Conservation (phyloP, 177 flowering plant species). For the Vitis hybrid region DNA sequence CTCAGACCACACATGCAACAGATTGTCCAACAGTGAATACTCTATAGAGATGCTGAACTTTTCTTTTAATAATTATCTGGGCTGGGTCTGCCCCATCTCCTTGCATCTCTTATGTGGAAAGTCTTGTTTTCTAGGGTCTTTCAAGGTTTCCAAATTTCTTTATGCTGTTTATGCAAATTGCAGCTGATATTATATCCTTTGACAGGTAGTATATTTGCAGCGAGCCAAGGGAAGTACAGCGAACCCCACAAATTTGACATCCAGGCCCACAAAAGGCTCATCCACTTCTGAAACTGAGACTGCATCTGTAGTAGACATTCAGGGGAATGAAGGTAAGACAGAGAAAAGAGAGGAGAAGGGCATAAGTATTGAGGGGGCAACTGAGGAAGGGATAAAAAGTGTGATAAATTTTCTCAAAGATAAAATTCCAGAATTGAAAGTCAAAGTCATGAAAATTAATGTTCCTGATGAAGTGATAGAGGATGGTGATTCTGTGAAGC, state of each 20-base stretch:
- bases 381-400: conserved; percentile 86
- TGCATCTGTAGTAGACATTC: conserved; percentile 41
- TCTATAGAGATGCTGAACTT: background rate
- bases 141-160: background rate
- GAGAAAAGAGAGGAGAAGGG: conserved; percentile 58
- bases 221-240: conserved; percentile 46
- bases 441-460: conserved; percentile 71
- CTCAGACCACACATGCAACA: background rate
- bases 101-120: background rate
- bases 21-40: background rate
- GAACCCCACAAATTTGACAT: conserved; percentile 34
- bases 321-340: conserved; percentile 39
- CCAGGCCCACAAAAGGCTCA: conserved; percentile 39
- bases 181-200: conserved; percentile 14
- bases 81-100: background rate
- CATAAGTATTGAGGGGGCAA: conserved; percentile 59
- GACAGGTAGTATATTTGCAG: conserved; percentile 81
- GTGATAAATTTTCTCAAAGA: conserved; percentile 87
- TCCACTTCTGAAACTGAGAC: conserved; percentile 41
- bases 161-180: background rate
- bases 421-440: conserved; percentile 85
- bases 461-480: conserved; percentile 51
- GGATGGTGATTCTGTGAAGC: conserved; percentile 51
- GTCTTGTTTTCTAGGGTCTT: background rate
- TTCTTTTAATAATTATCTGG: background rate